Conservation (phyloP, 2,329 filamentous ascomycete species). For the Ilyonectria sp. region DNA sequence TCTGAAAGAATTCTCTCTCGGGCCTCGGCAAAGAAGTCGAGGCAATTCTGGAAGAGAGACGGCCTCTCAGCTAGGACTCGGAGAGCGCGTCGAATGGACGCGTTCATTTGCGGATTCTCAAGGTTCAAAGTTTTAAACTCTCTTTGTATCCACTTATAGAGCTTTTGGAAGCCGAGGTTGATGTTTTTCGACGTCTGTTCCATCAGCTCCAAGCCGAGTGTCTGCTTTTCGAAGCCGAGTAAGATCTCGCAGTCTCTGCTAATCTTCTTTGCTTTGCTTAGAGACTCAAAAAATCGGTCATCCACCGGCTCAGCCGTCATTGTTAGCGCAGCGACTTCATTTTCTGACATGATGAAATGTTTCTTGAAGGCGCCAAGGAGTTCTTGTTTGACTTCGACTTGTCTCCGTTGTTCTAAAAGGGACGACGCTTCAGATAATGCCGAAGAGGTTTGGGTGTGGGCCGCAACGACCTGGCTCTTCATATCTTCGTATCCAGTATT, state of each 20-base stretch:
- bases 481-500: slow-evolving; percentile 87
- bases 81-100: slow-evolving; percentile 85
- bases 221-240: slow-evolving; percentile 91
- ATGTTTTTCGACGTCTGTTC: slow-evolving; percentile 90
- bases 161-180: slow-evolving; percentile 92
- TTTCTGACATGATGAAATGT: slow-evolving; percentile 88
- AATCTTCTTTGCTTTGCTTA: slow-evolving; percentile 88
- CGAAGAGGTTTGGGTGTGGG: slow-evolving; percentile 80
- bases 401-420: slow-evolving; percentile 79
- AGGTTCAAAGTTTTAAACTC: slow-evolving; percentile 94
- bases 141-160: slow-evolving; percentile 95
- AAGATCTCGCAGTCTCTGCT: slow-evolving; percentile 90
- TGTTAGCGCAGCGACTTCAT: slow-evolving; percentile 83
- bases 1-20: slow-evolving; percentile 90
- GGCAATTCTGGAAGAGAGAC: slow-evolving; percentile 90
- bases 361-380: slow-evolving; percentile 83
- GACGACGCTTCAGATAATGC: slow-evolving; percentile 83
- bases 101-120: slow-evolving; percentile 93
- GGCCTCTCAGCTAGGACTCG: slow-evolving; percentile 91
- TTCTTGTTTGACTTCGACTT: slow-evolving; percentile 85
- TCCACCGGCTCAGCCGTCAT: slow-evolving; percentile 86
- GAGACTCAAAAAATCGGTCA: slow-evolving; percentile 84
- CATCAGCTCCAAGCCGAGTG: slow-evolving; percentile 89
- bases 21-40: slow-evolving; percentile 93
- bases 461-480: slow-evolving; percentile 81